Evolutionary conservation across 768 basidiomycete species (phyloP).

Genomic region (Psilocybe cubensis): DNA sequence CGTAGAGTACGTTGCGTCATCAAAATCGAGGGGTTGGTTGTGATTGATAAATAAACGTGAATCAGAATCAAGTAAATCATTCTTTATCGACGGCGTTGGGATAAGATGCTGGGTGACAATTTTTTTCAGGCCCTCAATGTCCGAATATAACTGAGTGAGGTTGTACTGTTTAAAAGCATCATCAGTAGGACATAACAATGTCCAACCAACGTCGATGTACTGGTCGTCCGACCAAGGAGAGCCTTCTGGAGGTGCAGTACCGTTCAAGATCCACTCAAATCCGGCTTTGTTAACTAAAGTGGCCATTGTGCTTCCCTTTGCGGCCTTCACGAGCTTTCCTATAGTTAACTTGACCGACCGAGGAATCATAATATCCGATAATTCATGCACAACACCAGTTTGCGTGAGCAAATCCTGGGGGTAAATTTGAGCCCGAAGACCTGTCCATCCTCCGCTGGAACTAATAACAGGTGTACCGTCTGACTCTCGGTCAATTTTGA

Average conservation of each 20-base stretch:
- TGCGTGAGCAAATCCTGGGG: slow-evolving; percentile 76
- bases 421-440: slow-evolving; percentile 62
- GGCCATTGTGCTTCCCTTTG: slow-evolving; percentile 87
- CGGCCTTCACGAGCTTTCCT: slow-evolving; percentile 89
- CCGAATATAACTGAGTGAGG: slow-evolving; percentile 70
- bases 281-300: slow-evolving; percentile 84
- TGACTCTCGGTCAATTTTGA: slow-evolving; percentile 65
- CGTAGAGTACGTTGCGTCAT: slow-evolving; percentile 77
- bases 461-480: slow-evolving; percentile 58
- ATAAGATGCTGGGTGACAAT: slow-evolving; percentile 83
- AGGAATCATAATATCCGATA: slow-evolving; percentile 86
- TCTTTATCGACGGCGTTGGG: slow-evolving; percentile 39
- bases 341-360: slow-evolving; percentile 84
- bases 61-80: slow-evolving; percentile 22
- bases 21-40: slow-evolving; percentile 73
- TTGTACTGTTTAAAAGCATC: slow-evolving; percentile 90
- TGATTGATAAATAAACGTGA: slow-evolving; percentile 51
- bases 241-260: slow-evolving; percentile 74
- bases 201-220: slow-evolving; percentile 69
- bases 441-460: slow-evolving; percentile 80
- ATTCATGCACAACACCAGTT: slow-evolving; percentile 90
- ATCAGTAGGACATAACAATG: slow-evolving; percentile 89
- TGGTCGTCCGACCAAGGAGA: slow-evolving; percentile 63
- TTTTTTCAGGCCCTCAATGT: slow-evolving; percentile 52
- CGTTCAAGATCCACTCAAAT: slow-evolving; percentile 90